Percentiles rank a stretch among this genome's conserved stretches.
Evolutionary conservation across 1,284 basidiomycete species (phyloP).

Genomic region (Ganoderma leucocontextum): DNA sequence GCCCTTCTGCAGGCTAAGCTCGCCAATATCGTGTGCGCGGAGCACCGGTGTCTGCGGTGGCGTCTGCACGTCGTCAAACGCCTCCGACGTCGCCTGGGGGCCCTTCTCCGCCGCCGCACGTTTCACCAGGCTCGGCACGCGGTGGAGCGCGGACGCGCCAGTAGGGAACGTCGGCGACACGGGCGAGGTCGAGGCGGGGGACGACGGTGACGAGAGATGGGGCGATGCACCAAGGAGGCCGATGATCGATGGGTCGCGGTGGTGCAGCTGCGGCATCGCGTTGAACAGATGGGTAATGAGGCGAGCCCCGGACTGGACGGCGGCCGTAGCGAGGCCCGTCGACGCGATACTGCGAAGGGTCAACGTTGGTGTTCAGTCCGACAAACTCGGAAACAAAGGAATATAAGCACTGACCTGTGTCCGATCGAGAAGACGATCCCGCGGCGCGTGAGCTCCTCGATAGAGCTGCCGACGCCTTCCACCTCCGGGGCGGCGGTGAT

Average conservation of each 20-base stretch:
- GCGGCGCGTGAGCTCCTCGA: conserved; percentile 65
- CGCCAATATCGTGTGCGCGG: conserved; percentile 33
- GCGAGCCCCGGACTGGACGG: conserved; percentile 75
- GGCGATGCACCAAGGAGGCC: conserved; percentile 86
- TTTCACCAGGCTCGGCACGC: conserved; percentile 34
- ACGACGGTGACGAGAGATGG: conserved; percentile 53
- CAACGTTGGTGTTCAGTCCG: background rate
- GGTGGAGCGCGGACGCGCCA: conserved; percentile 22
- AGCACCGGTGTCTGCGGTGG: conserved; percentile 65
- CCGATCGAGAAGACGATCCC: conserved; percentile 87
- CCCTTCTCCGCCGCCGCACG: conserved; percentile 34
- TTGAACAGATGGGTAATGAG: conserved; percentile 95
- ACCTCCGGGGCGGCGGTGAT: conserved; percentile 91
- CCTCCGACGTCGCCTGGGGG: conserved; percentile 58
- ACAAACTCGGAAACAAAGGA: background rate
- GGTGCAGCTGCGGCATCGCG: conserved; percentile 89
- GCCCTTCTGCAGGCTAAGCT: conserved; percentile 46
- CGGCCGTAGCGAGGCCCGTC: conserved; percentile 71
- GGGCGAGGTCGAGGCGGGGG: conserved; percentile 39
- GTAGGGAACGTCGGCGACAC: conserved; percentile 30
- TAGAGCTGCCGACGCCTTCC: conserved; percentile 77
- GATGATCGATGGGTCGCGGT: conserved; percentile 87
- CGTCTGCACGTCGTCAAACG: conserved; percentile 67
- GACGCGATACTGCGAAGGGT: conserved; percentile 59
- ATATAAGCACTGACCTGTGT: conserved; percentile 68